Evolutionary conservation across 1,284 basidiomycete genomes (phyloP).

Genomic region (Ganoderma meredithae): DNA sequence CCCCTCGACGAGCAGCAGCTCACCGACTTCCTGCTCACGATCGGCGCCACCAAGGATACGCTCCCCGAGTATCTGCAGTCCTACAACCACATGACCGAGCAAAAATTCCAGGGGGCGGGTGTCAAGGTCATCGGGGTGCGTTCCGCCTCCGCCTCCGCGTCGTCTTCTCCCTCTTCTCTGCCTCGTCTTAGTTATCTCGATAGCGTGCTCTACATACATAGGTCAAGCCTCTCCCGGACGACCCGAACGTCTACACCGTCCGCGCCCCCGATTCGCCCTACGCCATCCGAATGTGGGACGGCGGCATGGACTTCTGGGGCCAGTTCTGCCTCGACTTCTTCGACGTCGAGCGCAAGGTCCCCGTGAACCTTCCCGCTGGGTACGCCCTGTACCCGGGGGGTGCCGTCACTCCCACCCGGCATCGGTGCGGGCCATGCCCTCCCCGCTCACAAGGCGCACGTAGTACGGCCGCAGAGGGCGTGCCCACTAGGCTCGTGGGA

Average conservation of each 20-base stretch:
- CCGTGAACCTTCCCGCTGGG: slow-evolving; percentile 19
- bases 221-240: slow-evolving; percentile 9
- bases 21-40: not conserved
- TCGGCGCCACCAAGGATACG: not conserved
- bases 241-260: slow-evolving; percentile 5
- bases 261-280: slow-evolving; percentile 10
- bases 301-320: slow-evolving; percentile 14
- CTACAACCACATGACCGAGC: not conserved
- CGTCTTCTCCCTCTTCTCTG: not conserved
- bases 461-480: too few species aligned
- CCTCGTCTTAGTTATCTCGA: not conserved
- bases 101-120: not conserved
- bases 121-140: slow-evolving; percentile 2
- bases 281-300: slow-evolving; percentile 19
- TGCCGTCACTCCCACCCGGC: not conserved
- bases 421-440: not conserved
- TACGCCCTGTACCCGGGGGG: slow-evolving; percentile 4
- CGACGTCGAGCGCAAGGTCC: not conserved
- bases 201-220: not conserved
- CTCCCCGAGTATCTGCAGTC: not conserved
- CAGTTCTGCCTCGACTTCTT: slow-evolving; percentile 24
- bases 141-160: too few species aligned
- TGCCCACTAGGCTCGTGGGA: slow-evolving; percentile 12
- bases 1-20: not conserved
- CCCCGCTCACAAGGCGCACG: not conserved